Percentiles rank a stretch among this genome's conserved stretches.
Conservation (phyloP, 805 yeast species). For the Wickerhamiella australiensis region DNA sequence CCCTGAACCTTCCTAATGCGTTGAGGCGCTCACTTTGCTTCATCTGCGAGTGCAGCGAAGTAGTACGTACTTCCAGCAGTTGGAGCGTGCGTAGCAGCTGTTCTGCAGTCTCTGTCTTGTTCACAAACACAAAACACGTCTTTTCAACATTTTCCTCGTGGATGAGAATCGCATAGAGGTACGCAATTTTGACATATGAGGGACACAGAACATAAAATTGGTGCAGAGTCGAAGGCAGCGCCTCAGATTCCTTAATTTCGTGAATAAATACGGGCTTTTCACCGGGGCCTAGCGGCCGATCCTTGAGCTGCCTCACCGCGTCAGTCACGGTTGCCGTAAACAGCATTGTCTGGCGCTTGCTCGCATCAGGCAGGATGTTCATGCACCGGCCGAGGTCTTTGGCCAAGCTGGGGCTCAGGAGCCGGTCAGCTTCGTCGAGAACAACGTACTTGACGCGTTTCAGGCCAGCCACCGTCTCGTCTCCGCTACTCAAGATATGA, state of each 20-base stretch:
- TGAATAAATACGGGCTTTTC: constrained; percentile 52
- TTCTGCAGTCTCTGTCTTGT: constrained; percentile 85
- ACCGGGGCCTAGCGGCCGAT: constrained; percentile 44
- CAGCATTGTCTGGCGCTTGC: constrained; percentile 69
- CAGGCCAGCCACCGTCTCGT: constrained; percentile 70
- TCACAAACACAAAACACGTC: constrained; percentile 79
- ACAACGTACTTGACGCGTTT: constrained; percentile 71
- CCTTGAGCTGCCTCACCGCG: constrained; percentile 69
- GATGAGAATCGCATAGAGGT: constrained; percentile 55
- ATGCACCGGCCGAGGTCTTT: constrained; percentile 66
- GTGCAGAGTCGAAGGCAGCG: constrained; percentile 62
- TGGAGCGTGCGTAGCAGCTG: constrained; percentile 64
- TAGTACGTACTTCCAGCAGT: constrained; percentile 62
- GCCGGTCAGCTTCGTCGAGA: constrained; percentile 90
- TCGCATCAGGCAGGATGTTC: constrained; percentile 54
- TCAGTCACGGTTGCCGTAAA: constrained; percentile 96
- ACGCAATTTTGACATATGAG: constrained; percentile 80
- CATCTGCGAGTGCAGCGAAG: constrained; percentile 90
- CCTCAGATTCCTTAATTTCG: constrained; percentile 64
- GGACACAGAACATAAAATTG: constrained; percentile 69
- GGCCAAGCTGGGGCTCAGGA: constrained; percentile 73
- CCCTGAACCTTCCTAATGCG: constrained; percentile 83
- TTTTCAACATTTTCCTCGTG: constrained; percentile 49
- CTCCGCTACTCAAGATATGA: constrained; percentile 78
- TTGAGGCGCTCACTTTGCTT: constrained; percentile 85